These are phyloP conservation scores for Serendipita sp. DNA, from an alignment of 768 basidiomycete genomes.

Conservation along the genomic window DNA sequence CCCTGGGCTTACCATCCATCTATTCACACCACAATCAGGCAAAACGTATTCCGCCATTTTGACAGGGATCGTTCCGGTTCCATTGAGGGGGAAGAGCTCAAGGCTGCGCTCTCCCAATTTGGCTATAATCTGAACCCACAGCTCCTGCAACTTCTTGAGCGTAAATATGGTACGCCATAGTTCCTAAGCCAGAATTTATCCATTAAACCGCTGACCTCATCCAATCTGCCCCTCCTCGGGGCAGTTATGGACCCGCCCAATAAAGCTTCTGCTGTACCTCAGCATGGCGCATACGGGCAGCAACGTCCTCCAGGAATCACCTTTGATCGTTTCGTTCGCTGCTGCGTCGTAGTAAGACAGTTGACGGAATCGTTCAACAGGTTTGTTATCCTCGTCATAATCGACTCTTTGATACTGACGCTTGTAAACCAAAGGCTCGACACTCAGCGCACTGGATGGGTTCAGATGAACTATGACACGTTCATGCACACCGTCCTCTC, in stretches of 20 bases:
- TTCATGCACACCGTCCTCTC: slow-evolving; percentile 55
- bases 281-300: slow-evolving; percentile 11
- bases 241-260: slow-evolving; percentile 21
- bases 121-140: slow-evolving; percentile 55
- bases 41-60: slow-evolving; percentile 13
- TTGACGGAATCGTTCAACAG: slow-evolving; percentile 51
- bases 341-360: slow-evolving; percentile 70
- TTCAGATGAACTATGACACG: slow-evolving; percentile 55
- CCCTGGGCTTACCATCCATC: background rate
- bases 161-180: slow-evolving; percentile 54
- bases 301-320: slow-evolving; percentile 43
- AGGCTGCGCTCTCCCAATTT: slow-evolving; percentile 22
- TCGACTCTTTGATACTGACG: background rate
- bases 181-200: no score
- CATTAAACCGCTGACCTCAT: background rate
- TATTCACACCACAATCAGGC: background rate
- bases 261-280: slow-evolving; percentile 34
- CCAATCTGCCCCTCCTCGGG: background rate
- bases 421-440: slow-evolving; percentile 28
- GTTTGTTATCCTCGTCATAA: background rate
- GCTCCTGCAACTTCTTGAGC: slow-evolving; percentile 48
- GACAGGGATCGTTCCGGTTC: slow-evolving; percentile 50
- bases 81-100: slow-evolving; percentile 56
- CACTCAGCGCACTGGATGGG: slow-evolving; percentile 44
- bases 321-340: slow-evolving; percentile 77